phyloP scores from a whole-genome alignment of 176 grass and related monocot genomes.

The Eleusine coracana region DNA sequence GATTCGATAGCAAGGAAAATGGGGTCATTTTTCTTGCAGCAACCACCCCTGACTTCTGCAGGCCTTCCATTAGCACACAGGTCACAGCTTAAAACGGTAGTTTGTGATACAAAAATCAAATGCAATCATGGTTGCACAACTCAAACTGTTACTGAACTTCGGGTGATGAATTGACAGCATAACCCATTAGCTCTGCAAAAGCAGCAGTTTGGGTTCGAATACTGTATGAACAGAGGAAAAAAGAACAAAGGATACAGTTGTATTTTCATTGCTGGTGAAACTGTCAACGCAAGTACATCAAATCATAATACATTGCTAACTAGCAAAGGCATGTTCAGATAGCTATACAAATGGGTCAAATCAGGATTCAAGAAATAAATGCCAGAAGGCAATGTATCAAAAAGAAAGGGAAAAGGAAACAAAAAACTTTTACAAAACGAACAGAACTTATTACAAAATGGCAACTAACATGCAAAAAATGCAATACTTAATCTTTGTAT shows the following conservation, averaged over 20 bases:
- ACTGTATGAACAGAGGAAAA: not conserved
- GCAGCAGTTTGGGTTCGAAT: not conserved
- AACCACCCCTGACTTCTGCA: not conserved
- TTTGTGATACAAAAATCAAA: not conserved
- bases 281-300: not conserved
- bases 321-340: not conserved
- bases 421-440: constrained; percentile 28
- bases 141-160: not conserved
- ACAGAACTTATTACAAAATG: constrained; percentile 15
- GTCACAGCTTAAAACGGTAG: not conserved
- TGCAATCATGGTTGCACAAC: not conserved
- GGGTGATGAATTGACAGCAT: constrained; percentile 6
- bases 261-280: not conserved
- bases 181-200: not conserved
- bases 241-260: not conserved
- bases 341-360: constrained; percentile 2
- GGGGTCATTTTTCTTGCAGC: not conserved
- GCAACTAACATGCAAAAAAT: not conserved
- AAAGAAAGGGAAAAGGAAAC: not conserved
- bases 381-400: not conserved
- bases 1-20: not conserved
- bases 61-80: not conserved
- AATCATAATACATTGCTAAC: not conserved
- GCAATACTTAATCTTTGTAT: constrained; percentile 21
- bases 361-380: not conserved